These are phyloP conservation scores for Fusarium sp. DNA, from an alignment of 2,329 filamentous ascomycete genomes.

Conservation along the genomic window DNA sequence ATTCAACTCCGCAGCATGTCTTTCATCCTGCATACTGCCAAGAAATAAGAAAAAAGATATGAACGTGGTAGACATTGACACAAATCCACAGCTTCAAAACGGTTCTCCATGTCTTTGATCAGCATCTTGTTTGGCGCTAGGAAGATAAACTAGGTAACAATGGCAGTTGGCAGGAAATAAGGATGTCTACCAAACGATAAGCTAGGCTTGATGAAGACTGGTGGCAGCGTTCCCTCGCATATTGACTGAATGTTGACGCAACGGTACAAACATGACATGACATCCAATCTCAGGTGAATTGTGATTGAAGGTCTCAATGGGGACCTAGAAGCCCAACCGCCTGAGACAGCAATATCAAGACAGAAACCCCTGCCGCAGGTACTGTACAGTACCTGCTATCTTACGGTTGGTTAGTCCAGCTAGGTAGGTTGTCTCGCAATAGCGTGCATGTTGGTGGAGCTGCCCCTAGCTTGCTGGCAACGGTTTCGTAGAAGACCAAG, in stretches of 20 bases:
- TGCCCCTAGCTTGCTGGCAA: background rate
- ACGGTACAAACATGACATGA: background rate
- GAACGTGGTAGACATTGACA: constrained; percentile 3
- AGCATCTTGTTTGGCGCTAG: constrained; percentile 5
- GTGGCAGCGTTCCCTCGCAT: constrained; percentile 11
- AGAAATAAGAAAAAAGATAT: background rate
- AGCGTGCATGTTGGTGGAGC: background rate
- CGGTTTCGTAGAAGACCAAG: background rate
- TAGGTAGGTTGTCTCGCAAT: background rate
- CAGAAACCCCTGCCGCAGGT: background rate
- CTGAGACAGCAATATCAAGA: constrained; percentile 15
- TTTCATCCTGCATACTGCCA: constrained; percentile 5
- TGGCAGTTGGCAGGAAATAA: constrained; percentile 20
- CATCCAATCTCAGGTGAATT: background rate
- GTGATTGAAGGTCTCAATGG: background rate
- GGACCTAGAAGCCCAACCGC: background rate
- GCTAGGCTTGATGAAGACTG: constrained; percentile 26
- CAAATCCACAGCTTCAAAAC: constrained; percentile 1
- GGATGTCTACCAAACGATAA: constrained; percentile 11
- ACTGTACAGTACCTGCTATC: background rate
- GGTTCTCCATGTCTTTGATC: constrained; percentile 8
- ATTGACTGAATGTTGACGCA: constrained; percentile 7
- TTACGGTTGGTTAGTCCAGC: background rate
- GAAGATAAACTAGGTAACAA: constrained; percentile 9
- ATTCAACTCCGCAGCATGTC: constrained; percentile 21